A percentile compares a stretch with the other conserved stretches of the same genome.
Evolutionary conservation across 2,329 filamentous ascomycete species (phyloP).

Genomic region (Trichoderma asperellum): DNA sequence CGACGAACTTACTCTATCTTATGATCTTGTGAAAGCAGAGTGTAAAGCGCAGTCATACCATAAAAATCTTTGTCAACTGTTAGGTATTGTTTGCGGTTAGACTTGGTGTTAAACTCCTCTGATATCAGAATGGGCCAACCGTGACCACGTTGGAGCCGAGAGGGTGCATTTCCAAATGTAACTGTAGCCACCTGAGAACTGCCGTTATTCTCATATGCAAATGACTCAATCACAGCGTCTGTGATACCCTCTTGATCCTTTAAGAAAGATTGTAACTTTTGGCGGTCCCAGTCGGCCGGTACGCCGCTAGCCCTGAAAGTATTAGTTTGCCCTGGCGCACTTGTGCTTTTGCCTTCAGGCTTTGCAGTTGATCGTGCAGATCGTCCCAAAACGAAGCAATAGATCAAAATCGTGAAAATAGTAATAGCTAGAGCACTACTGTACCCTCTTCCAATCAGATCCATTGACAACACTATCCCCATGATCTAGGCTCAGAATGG

Average conservation of each 20-base stretch:
- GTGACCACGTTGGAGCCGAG: neutral
- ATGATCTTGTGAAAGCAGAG: neutral
- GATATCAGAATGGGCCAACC: neutral
- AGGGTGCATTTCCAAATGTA: neutral
- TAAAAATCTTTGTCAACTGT: slow-evolving; percentile 8
- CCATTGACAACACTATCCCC: no score
- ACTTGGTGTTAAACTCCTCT: neutral
- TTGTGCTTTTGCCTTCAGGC: neutral
- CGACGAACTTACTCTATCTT: slow-evolving; percentile 18
- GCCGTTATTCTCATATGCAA: neutral
- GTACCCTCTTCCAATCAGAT: no score
- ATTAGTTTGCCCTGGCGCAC: neutral
- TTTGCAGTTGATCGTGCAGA: neutral
- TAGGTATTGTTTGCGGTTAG: neutral
- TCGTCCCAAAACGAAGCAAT: neutral
- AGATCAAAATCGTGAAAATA: neutral
- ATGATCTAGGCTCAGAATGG: no score
- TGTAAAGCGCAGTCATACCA: slow-evolving; percentile 24
- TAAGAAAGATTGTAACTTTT: neutral
- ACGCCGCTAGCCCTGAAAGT: slow-evolving; percentile 7
- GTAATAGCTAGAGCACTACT: no score
- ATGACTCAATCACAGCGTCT: neutral
- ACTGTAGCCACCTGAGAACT: neutral
- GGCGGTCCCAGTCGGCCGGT: neutral
- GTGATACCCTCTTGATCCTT: neutral